A percentile compares a stretch with the other conserved stretches of the same genome.
phyloP scores from a whole-genome alignment of 495 filamentous ascomycete species.

The Baudoinia panamericana region DNA sequence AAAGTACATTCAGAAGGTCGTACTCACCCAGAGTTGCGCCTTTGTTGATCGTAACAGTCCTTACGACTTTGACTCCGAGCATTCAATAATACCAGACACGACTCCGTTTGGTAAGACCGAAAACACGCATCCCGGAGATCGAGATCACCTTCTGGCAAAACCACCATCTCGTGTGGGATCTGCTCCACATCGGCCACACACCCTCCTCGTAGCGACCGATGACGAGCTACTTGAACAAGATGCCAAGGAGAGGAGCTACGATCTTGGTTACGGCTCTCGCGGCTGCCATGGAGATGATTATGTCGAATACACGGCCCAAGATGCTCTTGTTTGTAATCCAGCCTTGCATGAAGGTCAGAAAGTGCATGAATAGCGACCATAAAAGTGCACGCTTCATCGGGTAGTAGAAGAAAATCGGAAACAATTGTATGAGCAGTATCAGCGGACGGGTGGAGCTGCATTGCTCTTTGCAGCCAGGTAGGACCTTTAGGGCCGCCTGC shows the following conservation, averaged over 20 bases:
- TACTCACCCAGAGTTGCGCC: constrained; percentile 32
- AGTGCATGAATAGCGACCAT: constrained; percentile 32
- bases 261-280: constrained; percentile 23
- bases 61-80: constrained; percentile 34
- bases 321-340: constrained; percentile 21
- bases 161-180: constrained; percentile 40
- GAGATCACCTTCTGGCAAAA: constrained; percentile 33
- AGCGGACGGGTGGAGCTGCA: constrained; percentile 32
- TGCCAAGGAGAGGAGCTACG: constrained; percentile 28
- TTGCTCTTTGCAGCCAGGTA: constrained; percentile 24
- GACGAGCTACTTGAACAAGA: constrained; percentile 34
- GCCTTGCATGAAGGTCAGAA: constrained; percentile 21
- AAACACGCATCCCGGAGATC: constrained; percentile 32
- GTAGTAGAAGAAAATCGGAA: constrained; percentile 29
- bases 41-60: constrained; percentile 27
- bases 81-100: constrained; percentile 32
- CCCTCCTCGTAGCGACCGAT: constrained; percentile 34
- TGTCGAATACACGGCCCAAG: constrained; percentile 27
- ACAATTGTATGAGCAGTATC: constrained; percentile 30
- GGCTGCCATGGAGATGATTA: constrained; percentile 26
- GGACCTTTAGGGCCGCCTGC: constrained; percentile 2
- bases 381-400: constrained; percentile 31
- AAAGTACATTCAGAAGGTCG: constrained; percentile 35
- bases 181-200: constrained; percentile 37
- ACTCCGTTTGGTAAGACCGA: constrained; percentile 25